These are phyloP conservation scores for Magnaporthiopsis poae DNA, from an alignment of 2,329 filamentous ascomycete genomes.

Conservation along the genomic window DNA sequence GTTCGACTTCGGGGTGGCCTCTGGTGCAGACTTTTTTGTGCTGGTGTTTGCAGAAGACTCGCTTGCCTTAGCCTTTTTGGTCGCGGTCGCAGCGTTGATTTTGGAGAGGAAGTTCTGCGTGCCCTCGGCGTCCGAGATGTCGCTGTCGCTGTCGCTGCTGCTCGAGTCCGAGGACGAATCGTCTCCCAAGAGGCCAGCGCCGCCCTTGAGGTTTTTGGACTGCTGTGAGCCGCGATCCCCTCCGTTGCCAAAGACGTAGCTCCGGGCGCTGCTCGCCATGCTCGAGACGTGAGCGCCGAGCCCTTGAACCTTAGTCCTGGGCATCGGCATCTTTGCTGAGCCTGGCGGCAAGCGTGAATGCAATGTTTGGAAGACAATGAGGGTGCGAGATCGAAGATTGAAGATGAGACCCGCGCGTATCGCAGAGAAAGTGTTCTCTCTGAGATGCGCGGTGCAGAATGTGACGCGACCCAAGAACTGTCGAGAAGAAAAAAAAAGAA, in stretches of 20 bases:
- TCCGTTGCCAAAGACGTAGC: slow-evolving; percentile 5
- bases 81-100: slow-evolving; percentile 13
- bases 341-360: not conserved
- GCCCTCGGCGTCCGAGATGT: slow-evolving; percentile 6
- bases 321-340: slow-evolving; percentile 6
- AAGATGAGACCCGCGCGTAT: not conserved
- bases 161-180: slow-evolving; percentile 2
- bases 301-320: slow-evolving; percentile 4
- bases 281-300: slow-evolving; percentile 7
- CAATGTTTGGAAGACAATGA: not conserved
- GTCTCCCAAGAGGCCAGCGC: not conserved
- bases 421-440: not conserved
- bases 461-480: not conserved
- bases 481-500: not conserved
- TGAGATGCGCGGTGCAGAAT: not conserved
- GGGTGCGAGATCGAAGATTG: not conserved
- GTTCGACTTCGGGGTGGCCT: not conserved
- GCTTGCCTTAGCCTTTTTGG: not conserved
- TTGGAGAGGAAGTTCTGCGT: slow-evolving; percentile 7
- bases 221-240: not conserved
- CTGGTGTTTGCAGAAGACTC: not conserved
- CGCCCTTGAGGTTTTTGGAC: slow-evolving; percentile 1
- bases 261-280: slow-evolving; percentile 4
- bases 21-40: not conserved
- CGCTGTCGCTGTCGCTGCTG: slow-evolving; percentile 6